Base-by-base conservation (phyloP, 2,329 filamentous ascomycete species). In the Juglanconis juglandina region DNA sequence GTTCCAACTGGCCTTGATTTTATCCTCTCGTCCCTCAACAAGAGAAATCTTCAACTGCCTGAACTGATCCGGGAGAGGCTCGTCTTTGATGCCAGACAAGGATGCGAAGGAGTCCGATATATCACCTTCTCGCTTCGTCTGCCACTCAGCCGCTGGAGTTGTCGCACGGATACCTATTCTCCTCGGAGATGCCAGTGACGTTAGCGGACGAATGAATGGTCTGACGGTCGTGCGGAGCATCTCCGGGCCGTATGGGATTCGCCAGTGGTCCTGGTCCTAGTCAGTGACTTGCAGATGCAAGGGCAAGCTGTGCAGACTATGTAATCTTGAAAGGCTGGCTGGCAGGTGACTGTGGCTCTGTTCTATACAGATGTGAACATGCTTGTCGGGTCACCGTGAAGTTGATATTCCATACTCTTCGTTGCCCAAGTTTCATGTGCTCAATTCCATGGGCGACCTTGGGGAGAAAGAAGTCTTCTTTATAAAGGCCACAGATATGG, bases 71-170 rank as follows among this genome's bases (percentile, higher is more conserved):
- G 85, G 84, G 0, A 88, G 74, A 0, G 81, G 78, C 10, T 72
- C 68, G 4, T 73, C 68, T 7, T 73, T 67, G 2, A 68, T 68
- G 0, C 82, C 82, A 0, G 83, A 84, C 2, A 88, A 73, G 0
- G 85, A 87, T 0, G 80, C 79, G 60, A 88, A 88, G 1, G 84
- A 75, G 55, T 85, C 84, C 0, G 85, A 85, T 39, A 88, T 88
- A 64, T 87, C 80, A 3, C 86, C 86, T 65, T 85, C 82, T 44
- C 81, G 78, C 65, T 85, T 86, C 9, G 48, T 60, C 14, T 39
- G 44, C 3, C 44, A 47, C 10, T 55, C 46, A 8, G 59, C 55
- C 10, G 61, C 48, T 47, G 58, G 52, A 51, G 65, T 58, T 3
- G 63, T 64, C 65, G 68, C 68, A 37, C 51, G 61, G 35, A 60